A percentile compares a stretch with the other conserved stretches of the same genome.
phyloP scores from a whole-genome alignment of 2,329 filamentous ascomycete species.

The Pochonia chlamydosporia region DNA sequence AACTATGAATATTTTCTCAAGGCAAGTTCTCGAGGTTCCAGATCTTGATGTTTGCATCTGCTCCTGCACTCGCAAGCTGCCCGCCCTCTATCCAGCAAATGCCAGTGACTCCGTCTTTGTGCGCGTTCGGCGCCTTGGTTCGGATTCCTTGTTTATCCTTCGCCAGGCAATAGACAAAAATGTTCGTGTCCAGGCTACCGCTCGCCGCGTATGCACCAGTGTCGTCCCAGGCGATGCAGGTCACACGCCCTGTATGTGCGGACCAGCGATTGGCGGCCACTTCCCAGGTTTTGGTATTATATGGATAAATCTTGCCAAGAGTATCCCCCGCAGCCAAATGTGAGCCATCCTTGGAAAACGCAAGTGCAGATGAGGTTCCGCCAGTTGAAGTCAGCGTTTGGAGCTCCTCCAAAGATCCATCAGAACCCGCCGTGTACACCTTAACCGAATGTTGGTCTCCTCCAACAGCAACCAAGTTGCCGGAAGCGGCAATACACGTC shows the following conservation, averaged over 20 bases:
- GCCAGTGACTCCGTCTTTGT: slow-evolving; percentile 92
- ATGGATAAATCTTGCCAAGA: slow-evolving; percentile 83
- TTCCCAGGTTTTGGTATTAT: slow-evolving; percentile 54
- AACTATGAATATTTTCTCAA: slow-evolving; percentile 12
- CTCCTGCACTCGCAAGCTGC: slow-evolving; percentile 73
- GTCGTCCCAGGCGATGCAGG: slow-evolving; percentile 67
- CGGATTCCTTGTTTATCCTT: slow-evolving; percentile 76
- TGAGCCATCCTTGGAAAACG: slow-evolving; percentile 74
- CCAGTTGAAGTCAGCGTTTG: slow-evolving; percentile 61
- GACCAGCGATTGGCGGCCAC: slow-evolving; percentile 72
- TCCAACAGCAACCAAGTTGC: slow-evolving; percentile 67
- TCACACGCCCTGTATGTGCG: slow-evolving; percentile 53
- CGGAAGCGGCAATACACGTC: slow-evolving; percentile 65
- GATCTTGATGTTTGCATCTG: slow-evolving; percentile 85
- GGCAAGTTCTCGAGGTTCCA: slow-evolving; percentile 52
- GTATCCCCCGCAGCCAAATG: slow-evolving; percentile 78
- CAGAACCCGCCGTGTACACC: slow-evolving; percentile 58
- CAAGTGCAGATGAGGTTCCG: slow-evolving; percentile 70
- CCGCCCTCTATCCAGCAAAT: slow-evolving; percentile 70
- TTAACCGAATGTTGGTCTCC: slow-evolving; percentile 67
- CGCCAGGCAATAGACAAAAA: slow-evolving; percentile 84
- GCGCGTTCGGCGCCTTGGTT: slow-evolving; percentile 78
- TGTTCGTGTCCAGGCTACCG: slow-evolving; percentile 82
- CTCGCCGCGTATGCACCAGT: slow-evolving; percentile 74
- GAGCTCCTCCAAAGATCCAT: slow-evolving; percentile 46